Evolutionary conservation across 1,139 yeast genomes (phyloP).

Genomic region (Pichia sp.): DNA sequence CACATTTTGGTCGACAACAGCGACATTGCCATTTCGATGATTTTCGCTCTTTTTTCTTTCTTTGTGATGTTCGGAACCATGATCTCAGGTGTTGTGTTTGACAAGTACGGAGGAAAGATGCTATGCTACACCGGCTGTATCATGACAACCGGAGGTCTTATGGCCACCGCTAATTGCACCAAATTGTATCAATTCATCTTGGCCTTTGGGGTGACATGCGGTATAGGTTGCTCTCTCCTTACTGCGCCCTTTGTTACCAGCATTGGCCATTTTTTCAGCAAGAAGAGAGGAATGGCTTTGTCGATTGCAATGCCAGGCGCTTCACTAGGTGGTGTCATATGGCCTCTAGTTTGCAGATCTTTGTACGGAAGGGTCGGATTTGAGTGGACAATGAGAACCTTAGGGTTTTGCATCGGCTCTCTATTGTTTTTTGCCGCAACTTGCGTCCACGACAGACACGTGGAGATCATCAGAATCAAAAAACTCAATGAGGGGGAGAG

Average conservation of each 20-base stretch:
- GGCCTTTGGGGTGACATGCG: slow-evolving; percentile 52
- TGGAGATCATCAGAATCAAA: slow-evolving; percentile 9
- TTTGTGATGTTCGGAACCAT: slow-evolving; percentile 53
- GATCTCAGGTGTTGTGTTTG: slow-evolving; percentile 59
- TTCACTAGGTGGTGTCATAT: slow-evolving; percentile 59
- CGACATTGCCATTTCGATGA: slow-evolving; percentile 59
- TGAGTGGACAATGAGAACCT: slow-evolving; percentile 56
- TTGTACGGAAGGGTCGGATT: slow-evolving; percentile 52
- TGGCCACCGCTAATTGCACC: slow-evolving; percentile 52
- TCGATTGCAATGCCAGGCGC: slow-evolving; percentile 64
- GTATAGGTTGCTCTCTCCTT: slow-evolving; percentile 55
- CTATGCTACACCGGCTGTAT: slow-evolving; percentile 45
- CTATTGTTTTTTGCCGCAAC: slow-evolving; percentile 39
- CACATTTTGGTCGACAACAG: slow-evolving; percentile 45
- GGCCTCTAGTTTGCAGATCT: slow-evolving; percentile 55
- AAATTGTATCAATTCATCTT: slow-evolving; percentile 56
- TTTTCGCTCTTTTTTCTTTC: slow-evolving; percentile 57
- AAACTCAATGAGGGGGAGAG: slow-evolving; percentile 9
- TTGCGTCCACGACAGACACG: slow-evolving; percentile 45
- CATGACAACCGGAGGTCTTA: slow-evolving; percentile 46
- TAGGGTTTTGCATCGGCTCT: slow-evolving; percentile 46
- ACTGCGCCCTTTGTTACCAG: slow-evolving; percentile 58
- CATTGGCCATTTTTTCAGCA: slow-evolving; percentile 54
- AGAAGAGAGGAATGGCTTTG: slow-evolving; percentile 55
- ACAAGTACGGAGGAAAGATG: slow-evolving; percentile 51